Conservation (phyloP, 805 yeast genomes). For the Saturnispora gosingensis region DNA sequence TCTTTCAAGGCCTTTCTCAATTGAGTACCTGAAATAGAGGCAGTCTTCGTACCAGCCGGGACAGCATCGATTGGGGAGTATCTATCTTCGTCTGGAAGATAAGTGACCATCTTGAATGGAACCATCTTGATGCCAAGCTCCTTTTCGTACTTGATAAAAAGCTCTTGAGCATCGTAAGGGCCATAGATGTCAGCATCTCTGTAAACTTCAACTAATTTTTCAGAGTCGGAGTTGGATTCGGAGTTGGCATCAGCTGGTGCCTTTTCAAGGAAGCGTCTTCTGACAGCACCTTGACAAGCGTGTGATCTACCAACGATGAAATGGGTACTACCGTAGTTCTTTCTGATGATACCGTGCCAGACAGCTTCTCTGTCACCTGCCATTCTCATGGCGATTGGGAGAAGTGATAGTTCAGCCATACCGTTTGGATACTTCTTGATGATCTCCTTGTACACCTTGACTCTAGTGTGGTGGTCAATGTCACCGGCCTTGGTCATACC, state of each 20-base stretch:
- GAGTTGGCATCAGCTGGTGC: slow-evolving; percentile 53
- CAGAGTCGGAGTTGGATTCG: slow-evolving; percentile 87
- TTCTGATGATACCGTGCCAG: slow-evolving; percentile 96
- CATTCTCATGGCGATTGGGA: slow-evolving; percentile 98
- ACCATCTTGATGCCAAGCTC: slow-evolving; percentile 87
- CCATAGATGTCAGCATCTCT: slow-evolving; percentile 92
- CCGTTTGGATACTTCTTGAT: slow-evolving; percentile 91
- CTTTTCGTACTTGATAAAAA: slow-evolving; percentile 63
- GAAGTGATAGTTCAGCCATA: slow-evolving; percentile 77
- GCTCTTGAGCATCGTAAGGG: slow-evolving; percentile 91
- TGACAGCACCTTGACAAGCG: slow-evolving; percentile 86
- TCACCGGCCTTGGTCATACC: slow-evolving; percentile 97
- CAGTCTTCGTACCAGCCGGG: slow-evolving; percentile 66
- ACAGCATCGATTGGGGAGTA: slow-evolving; percentile 93
- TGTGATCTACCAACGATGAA: slow-evolving; percentile 98
- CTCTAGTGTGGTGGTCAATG: slow-evolving; percentile 96
- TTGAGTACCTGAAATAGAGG: slow-evolving; percentile 87
- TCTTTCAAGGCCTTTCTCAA: slow-evolving; percentile 78
- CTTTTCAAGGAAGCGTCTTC: background rate
- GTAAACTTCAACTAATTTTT: slow-evolving; percentile 33
- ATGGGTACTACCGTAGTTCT: slow-evolving; percentile 94
- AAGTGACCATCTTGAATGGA: slow-evolving; percentile 95
- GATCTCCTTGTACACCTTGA: slow-evolving; percentile 86
- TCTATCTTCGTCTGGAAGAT: slow-evolving; percentile 89
- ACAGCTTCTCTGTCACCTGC: slow-evolving; percentile 98